Conservation (phyloP, 2,329 filamentous ascomycete genomes). For the Rutstroemia sp. region DNA sequence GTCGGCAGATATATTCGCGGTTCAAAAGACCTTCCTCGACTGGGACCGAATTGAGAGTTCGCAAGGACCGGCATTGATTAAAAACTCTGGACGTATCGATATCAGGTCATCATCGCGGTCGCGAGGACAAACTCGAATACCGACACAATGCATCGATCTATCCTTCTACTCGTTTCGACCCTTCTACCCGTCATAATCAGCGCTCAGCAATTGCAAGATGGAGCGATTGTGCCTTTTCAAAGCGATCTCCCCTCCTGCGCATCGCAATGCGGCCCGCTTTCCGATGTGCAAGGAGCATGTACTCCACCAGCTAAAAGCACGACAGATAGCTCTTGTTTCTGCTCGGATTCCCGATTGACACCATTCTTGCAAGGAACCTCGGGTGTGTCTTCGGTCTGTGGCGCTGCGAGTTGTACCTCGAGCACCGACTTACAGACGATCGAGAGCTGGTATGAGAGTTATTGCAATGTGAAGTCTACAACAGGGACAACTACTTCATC, state of each 20-base stretch:
- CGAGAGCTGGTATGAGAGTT: constrained; percentile 61
- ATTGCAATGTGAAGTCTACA: constrained; percentile 47
- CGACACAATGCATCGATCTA: constrained; percentile 7
- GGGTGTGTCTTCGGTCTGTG: constrained; percentile 58
- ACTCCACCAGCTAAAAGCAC: constrained; percentile 47
- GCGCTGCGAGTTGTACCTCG: constrained; percentile 43
- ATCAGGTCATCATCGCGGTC: background rate
- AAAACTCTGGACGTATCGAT: background rate
- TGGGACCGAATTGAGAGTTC: background rate
- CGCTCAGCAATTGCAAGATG: constrained; percentile 15
- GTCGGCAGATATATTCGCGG: background rate
- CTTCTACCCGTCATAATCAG: constrained; percentile 3
- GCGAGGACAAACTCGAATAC: background rate
- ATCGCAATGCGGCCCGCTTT: constrained; percentile 49
- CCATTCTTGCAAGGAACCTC: constrained; percentile 46
- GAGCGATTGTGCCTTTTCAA: constrained; percentile 44
- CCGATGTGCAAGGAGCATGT: constrained; percentile 66
- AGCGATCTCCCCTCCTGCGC: constrained; percentile 57
- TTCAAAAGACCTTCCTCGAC: background rate
- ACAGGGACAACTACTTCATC: constrained; percentile 18
- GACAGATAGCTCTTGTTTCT: constrained; percentile 67
- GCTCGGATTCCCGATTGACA: constrained; percentile 52
- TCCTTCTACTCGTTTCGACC: constrained; percentile 1
- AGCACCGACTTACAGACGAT: constrained; percentile 45
- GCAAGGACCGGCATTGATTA: background rate